These are phyloP conservation scores for Myriosclerotinia duriaeana DNA, from an alignment of 2,329 filamentous ascomycete species.

Conservation along the genomic window DNA sequence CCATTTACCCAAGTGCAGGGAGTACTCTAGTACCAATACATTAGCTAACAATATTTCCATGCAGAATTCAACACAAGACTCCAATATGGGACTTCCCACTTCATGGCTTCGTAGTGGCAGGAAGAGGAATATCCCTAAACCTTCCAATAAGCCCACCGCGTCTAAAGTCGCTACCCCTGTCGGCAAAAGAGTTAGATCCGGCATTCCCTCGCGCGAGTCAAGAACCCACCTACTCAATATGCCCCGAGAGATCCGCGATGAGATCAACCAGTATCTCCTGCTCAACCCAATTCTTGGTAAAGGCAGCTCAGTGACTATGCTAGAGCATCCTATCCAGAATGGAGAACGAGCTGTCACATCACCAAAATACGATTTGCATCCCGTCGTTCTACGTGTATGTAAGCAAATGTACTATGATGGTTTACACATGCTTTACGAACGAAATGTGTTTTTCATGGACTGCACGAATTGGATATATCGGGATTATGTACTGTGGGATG, in stretches of 20 bases:
- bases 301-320: not conserved
- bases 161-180: accelerated
- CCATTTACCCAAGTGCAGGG: too few species aligned
- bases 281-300: not conserved
- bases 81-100: not conserved
- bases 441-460: constrained; percentile 4
- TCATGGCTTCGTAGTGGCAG: not conserved
- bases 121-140: too few species aligned
- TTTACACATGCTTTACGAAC: not conserved
- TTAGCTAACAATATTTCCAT: not conserved
- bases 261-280: not conserved
- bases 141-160: accelerated
- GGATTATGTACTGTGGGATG: not conserved
- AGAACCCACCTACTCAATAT: not conserved
- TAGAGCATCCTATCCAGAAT: not conserved
- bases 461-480: constrained; percentile 14
- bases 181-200: accelerated
- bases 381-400: not conserved
- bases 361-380: not conserved
- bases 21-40: not conserved
- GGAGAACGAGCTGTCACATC: not conserved
- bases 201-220: not conserved
- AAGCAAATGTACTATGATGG: not conserved
- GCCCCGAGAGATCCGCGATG: not conserved
- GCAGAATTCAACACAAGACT: not conserved